A percentile compares a stretch with the other conserved stretches of the same genome.
Conservation (phyloP, 768 basidiomycete genomes). For the Pulveroboletus sp. region DNA sequence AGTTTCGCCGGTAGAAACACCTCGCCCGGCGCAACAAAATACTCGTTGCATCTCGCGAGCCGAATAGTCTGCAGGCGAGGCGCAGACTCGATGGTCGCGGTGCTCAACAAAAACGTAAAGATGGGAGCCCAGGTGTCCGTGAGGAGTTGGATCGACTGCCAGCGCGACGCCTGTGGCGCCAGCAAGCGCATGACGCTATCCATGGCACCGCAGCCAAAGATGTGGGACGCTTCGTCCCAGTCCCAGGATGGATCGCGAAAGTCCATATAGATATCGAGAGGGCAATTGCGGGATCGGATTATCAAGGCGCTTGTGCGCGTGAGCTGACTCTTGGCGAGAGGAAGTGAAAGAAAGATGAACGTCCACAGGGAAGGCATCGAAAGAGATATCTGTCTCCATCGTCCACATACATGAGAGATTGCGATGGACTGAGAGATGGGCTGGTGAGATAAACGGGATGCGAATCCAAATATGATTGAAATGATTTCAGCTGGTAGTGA, state of each 20-base stretch:
- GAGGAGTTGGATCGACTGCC: constrained; percentile 46
- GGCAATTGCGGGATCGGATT: constrained; percentile 39
- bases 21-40: constrained; percentile 43
- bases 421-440: constrained; percentile 26
- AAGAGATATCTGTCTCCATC: constrained; percentile 48
- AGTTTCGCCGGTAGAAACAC: constrained; percentile 41
- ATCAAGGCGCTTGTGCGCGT: constrained; percentile 37
- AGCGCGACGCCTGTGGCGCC: constrained; percentile 41
- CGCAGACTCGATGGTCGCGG: constrained; percentile 29
- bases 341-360: constrained; percentile 43
- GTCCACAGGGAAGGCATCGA: constrained; percentile 47
- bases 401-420: constrained; percentile 46
- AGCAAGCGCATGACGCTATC: constrained; percentile 42
- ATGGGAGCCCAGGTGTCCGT: constrained; percentile 61
- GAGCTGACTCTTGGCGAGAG: constrained; percentile 36
- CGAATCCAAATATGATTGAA: constrained; percentile 32
- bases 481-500: constrained; percentile 35
- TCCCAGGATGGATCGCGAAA: constrained; percentile 55
- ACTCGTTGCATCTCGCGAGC: constrained; percentile 55
- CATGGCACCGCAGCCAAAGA: constrained; percentile 42
- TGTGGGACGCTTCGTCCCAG: constrained; percentile 45
- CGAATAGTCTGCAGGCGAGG: constrained; percentile 39
- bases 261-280: constrained; percentile 51
- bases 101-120: constrained; percentile 44
- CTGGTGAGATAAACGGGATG: constrained; percentile 27